phyloP scores from a whole-genome alignment of 2,329 filamentous ascomycete species.

The Ophiostoma australiae region DNA sequence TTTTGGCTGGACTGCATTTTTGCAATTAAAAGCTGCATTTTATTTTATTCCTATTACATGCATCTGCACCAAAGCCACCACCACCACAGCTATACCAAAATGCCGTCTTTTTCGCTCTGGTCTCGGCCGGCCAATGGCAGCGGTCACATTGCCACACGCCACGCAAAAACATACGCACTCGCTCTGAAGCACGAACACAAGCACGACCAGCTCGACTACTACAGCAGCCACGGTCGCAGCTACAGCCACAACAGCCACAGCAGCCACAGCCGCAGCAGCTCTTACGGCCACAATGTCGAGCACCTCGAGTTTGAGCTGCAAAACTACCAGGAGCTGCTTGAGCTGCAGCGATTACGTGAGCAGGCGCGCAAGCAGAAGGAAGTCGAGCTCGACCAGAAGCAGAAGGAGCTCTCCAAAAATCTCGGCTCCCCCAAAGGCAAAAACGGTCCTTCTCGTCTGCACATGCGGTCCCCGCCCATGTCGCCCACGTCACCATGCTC shows the following conservation, averaged over 20 bases:
- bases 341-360: slow-evolving; percentile 11
- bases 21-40: background rate
- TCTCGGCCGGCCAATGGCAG: background rate
- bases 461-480: background rate
- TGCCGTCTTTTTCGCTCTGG: slow-evolving; percentile 13
- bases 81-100: background rate
- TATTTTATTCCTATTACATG: background rate
- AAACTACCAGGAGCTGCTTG: slow-evolving; percentile 16
- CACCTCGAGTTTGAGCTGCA: slow-evolving; percentile 14
- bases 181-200: slow-evolving; percentile 3
- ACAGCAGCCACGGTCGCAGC: background rate
- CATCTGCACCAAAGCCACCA: background rate
- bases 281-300: background rate
- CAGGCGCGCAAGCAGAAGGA: slow-evolving; percentile 8
- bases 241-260: background rate
- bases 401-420: background rate
- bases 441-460: background rate
- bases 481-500: slow-evolving; percentile 11
- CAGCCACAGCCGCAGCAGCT: slow-evolving; percentile 2
- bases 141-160: slow-evolving; percentile 4
- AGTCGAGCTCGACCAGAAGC: background rate
- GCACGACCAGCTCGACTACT: slow-evolving; percentile 7
- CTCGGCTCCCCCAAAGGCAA: background rate
- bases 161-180: slow-evolving; percentile 10
- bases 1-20: background rate